phyloP scores from a whole-genome alignment of 106 monocot species.

The Acorus gramineus region DNA sequence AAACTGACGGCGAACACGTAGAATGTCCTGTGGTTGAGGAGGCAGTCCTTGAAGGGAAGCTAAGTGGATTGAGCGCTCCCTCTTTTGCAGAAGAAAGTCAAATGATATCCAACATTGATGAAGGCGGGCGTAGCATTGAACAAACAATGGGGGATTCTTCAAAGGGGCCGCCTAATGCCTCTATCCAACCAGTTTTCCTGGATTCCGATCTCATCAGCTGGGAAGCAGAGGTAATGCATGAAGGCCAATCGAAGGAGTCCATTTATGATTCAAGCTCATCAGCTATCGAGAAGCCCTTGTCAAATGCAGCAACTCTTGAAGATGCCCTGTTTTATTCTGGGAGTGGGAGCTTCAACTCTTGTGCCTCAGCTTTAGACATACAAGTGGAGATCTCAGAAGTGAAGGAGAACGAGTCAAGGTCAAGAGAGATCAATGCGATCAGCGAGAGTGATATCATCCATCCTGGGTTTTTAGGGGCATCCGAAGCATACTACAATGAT shows the following conservation, averaged over 20 bases:
- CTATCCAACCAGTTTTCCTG: not conserved
- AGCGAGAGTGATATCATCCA: conserved; percentile 23
- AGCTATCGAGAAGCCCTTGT: conserved; percentile 29
- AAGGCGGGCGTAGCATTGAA: conserved; percentile 9
- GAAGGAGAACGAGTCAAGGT: conserved; percentile 26
- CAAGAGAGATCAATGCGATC: conserved; percentile 20
- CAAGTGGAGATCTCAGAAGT: conserved; percentile 4
- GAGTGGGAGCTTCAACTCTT: conserved; percentile 13
- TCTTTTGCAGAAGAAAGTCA: conserved; percentile 20
- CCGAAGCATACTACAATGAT: conserved; percentile 4
- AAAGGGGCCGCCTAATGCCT: not conserved
- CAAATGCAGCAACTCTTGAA: conserved; percentile 17
- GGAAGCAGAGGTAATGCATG: conserved; percentile 14
- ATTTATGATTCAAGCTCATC: conserved; percentile 74
- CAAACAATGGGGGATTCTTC: conserved; percentile 1
- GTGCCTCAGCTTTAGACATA: conserved; percentile 15
- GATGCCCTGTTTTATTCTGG: conserved; percentile 22
- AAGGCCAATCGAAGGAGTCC: conserved; percentile 27
- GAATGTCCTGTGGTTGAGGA: too few species aligned
- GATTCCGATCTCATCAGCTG: conserved; percentile 5
- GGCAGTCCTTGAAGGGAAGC: too few species aligned
- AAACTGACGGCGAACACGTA: too few species aligned
- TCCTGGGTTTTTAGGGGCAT: conserved; percentile 2
- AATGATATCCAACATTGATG: conserved; percentile 4
- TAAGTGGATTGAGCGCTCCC: conserved; percentile 2